These are phyloP conservation scores for Hypoxylon sp. DNA, from an alignment of 2,329 filamentous ascomycete species.

Conservation along the genomic window DNA sequence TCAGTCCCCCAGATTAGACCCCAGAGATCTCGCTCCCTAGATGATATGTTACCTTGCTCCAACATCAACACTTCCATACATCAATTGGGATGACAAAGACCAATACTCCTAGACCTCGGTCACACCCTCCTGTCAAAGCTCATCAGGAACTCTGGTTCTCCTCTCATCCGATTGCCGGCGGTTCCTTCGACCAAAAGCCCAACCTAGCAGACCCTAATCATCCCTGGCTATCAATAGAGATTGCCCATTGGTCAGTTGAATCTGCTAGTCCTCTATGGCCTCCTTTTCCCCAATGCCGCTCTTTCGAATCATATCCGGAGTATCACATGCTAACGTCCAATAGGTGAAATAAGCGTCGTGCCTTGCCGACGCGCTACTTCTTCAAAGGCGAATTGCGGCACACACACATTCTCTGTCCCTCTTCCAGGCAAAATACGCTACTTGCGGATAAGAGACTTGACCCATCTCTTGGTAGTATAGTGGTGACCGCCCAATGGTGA, in stretches of 20 bases:
- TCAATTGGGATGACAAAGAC: not conserved
- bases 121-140: too few relatives aligned
- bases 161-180: not conserved
- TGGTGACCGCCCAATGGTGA: not conserved
- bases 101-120: not conserved
- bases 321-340: not conserved
- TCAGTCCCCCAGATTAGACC: not conserved
- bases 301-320: too few relatives aligned
- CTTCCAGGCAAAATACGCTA: too few relatives aligned
- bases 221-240: not conserved
- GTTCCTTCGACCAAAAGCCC: not conserved
- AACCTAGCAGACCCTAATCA: not conserved
- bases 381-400: not conserved
- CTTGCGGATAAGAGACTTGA: not conserved
- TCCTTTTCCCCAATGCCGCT: not conserved
- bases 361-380: not conserved
- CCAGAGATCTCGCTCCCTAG: not conserved
- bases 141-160: not conserved
- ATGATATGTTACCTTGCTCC: not conserved
- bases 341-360: not conserved
- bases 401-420: not conserved
- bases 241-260: not conserved
- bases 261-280: not conserved
- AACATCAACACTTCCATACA: slow-evolving; percentile 2
- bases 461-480: not conserved